Evolutionary conservation across 31 red algal genomes (phyloP).

Genomic region (Asparagopsis taxiformis): DNA sequence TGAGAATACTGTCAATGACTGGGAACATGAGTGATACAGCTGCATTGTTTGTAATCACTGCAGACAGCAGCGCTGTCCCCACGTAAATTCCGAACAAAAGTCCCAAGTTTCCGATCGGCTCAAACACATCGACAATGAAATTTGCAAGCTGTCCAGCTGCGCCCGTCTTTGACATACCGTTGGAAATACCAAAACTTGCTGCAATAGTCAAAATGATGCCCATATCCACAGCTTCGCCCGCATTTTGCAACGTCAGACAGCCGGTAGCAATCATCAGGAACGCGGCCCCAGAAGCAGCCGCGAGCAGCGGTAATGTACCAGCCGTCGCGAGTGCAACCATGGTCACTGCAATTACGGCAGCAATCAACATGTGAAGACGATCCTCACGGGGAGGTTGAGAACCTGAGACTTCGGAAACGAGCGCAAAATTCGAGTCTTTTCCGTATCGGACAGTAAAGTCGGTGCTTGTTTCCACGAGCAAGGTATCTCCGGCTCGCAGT

Average conservation of each 20-base stretch:
- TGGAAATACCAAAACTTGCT: slow-evolving; percentile 75
- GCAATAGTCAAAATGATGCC: slow-evolving; percentile 85
- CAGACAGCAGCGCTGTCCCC: slow-evolving; percentile 69
- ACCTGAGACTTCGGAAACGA: slow-evolving; percentile 82
- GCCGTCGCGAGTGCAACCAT: slow-evolving; percentile 73
- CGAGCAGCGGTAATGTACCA: slow-evolving; percentile 50
- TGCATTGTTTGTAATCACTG: slow-evolving; percentile 86
- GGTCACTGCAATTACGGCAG: slow-evolving; percentile 45
- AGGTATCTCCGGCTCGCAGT: slow-evolving; percentile 73
- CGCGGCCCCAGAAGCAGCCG: slow-evolving; percentile 54
- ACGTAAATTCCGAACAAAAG: slow-evolving; percentile 86
- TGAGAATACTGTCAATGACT: slow-evolving; percentile 59
- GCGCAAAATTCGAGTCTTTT: slow-evolving; percentile 85
- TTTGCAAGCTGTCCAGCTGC: slow-evolving; percentile 73
- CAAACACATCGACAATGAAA: slow-evolving; percentile 72
- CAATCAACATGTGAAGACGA: slow-evolving; percentile 66
- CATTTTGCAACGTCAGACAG: slow-evolving; percentile 63
- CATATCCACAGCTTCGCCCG: slow-evolving; percentile 59
- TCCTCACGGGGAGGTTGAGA: slow-evolving; percentile 83
- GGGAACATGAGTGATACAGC: slow-evolving; percentile 83
- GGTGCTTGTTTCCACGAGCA: slow-evolving; percentile 77
- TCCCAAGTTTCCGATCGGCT: slow-evolving; percentile 48
- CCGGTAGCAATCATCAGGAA: slow-evolving; percentile 78
- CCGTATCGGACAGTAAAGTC: slow-evolving; percentile 72
- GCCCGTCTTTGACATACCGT: slow-evolving; percentile 70